These are phyloP conservation scores for Sungouiella thailandica DNA, from an alignment of 805 yeast genomes.

Conservation along the genomic window DNA sequence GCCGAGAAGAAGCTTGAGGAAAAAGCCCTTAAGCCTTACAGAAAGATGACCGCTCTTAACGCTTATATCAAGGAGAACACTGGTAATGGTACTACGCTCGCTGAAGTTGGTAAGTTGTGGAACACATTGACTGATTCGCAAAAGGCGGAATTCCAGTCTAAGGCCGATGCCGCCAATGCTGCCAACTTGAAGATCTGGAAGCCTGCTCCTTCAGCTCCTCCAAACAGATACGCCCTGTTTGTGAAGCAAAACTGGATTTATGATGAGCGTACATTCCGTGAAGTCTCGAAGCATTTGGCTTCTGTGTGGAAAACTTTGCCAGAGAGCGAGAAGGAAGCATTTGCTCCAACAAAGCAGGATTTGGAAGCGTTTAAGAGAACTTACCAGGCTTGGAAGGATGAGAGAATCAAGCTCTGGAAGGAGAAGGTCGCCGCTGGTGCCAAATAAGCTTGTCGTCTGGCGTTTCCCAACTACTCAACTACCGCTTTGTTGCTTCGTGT, in stretches of 20 bases:
- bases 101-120: slow-evolving; percentile 20
- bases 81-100: slow-evolving; percentile 10
- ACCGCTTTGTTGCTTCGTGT: too few relatives aligned
- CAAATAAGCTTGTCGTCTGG: not conserved
- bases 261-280: slow-evolving; percentile 21
- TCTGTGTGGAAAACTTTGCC: slow-evolving; percentile 28
- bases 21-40: slow-evolving; percentile 22
- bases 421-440: slow-evolving; percentile 3
- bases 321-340: slow-evolving; percentile 22
- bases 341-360: slow-evolving; percentile 15
- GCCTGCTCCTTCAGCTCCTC: slow-evolving; percentile 33
- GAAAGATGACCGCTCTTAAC: slow-evolving; percentile 20
- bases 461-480: too few relatives aligned
- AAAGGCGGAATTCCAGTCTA: slow-evolving; percentile 19
- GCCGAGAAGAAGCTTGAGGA: slow-evolving; percentile 8
- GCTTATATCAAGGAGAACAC: slow-evolving; percentile 21
- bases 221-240: slow-evolving; percentile 25
- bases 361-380: slow-evolving; percentile 17
- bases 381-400: slow-evolving; percentile 26
- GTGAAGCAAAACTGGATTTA: slow-evolving; percentile 23
- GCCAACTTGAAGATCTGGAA: slow-evolving; percentile 19
- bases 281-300: slow-evolving; percentile 22
- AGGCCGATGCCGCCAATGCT: slow-evolving; percentile 27
- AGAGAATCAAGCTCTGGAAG: slow-evolving; percentile 21
- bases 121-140: slow-evolving; percentile 22